Evolutionary conservation across 169 alveolate species (phyloP).

Genomic region (Eimeria sp.): DNA sequence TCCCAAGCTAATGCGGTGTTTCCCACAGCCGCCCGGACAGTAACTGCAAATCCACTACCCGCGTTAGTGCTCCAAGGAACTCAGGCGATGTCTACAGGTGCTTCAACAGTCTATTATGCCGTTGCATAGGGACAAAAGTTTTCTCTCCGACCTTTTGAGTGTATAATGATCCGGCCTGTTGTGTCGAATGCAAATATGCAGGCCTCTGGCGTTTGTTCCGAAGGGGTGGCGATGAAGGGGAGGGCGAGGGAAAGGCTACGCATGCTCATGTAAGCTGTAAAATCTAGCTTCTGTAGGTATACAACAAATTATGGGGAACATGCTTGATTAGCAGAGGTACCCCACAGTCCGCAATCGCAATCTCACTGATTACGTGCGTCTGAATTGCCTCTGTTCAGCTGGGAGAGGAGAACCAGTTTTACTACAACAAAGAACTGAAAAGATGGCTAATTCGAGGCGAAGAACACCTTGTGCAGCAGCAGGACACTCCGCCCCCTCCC

Average conservation of each 20-base stretch:
- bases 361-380: neutral
- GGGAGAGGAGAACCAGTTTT: slow-evolving; percentile 93
- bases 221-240: slow-evolving; percentile 78
- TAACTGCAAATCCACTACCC: neutral
- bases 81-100: slow-evolving; percentile 71
- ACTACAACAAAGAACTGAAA: slow-evolving; percentile 91
- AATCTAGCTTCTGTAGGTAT: neutral
- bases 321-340: neutral
- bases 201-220: slow-evolving; percentile 77
- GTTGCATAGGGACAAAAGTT: too few species aligned
- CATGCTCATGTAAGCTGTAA: slow-evolving; percentile 23
- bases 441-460: slow-evolving; percentile 94
- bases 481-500: slow-evolving; percentile 80
- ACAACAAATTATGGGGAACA: neutral
- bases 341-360: neutral
- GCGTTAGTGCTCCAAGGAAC: slow-evolving; percentile 13
- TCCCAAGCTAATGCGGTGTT: neutral
- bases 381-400: slow-evolving; percentile 82
- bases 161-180: neutral
- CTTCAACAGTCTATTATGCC: neutral
- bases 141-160: neutral
- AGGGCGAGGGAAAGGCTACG: slow-evolving; percentile 66
- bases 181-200: neutral
- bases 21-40: neutral
- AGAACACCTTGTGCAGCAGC: slow-evolving; percentile 85